A percentile compares a stretch with the other conserved stretches of the same genome.
phyloP scores from a whole-genome alignment of 2,329 filamentous ascomycete genomes.

The Diaporthe amygdali region DNA sequence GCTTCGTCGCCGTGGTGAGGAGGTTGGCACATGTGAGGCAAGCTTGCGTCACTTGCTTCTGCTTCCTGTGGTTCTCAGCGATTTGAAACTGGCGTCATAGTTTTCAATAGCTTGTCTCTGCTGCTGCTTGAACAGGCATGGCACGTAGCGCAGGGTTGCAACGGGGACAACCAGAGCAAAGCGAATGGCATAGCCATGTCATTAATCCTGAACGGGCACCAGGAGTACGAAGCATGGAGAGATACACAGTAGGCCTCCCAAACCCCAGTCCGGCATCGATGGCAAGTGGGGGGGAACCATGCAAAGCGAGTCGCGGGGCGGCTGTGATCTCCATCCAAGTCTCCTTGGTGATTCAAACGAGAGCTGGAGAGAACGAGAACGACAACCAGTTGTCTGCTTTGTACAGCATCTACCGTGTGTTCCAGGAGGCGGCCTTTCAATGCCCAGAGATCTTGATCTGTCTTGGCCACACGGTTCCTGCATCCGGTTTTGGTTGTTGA shows the following conservation, averaged over 20 bases:
- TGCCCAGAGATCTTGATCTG: not conserved
- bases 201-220: slow-evolving; percentile 2
- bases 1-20: not conserved
- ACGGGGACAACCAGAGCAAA: not conserved
- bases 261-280: slow-evolving; percentile 8
- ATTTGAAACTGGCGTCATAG: slow-evolving; percentile 23
- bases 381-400: not conserved
- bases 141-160: slow-evolving; percentile 13
- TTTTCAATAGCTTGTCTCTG: not conserved
- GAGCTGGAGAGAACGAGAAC: not conserved
- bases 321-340: not conserved
- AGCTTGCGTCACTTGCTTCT: slow-evolving; percentile 15
- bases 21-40: slow-evolving; percentile 21
- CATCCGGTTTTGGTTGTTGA: not conserved
- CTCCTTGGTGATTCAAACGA: not conserved
- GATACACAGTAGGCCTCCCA: slow-evolving; percentile 16
- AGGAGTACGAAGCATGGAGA: not conserved
- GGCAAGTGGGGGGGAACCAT: not conserved
- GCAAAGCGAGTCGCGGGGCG: not conserved
- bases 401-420: slow-evolving; percentile 7
- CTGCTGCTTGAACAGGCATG: slow-evolving; percentile 12
- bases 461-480: slow-evolving; percentile 18
- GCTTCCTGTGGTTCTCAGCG: not conserved
- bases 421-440: not conserved
- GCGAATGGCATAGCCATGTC: slow-evolving; percentile 6